Base-by-base conservation (phyloP, 2,329 filamentous ascomycete genomes). In the Leptographium flavum region DNA sequence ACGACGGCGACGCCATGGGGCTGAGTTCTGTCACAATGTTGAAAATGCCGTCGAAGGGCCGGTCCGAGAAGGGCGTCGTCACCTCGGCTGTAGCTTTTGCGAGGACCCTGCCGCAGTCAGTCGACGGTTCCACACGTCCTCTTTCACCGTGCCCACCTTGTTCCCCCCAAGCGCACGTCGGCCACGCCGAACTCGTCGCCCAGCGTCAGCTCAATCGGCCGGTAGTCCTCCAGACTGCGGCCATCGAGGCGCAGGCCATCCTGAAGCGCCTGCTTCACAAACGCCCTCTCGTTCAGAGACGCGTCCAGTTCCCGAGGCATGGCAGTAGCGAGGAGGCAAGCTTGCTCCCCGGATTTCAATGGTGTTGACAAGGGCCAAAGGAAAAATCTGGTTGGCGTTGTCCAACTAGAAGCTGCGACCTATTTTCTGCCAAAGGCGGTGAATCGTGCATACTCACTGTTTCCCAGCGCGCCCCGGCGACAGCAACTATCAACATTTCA, bases 271-370 rank as follows among this genome's bases (percentile, higher is more conserved):
- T 93, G 76, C 49, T 80, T 70, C 52, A 95, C 76, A 61, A 98
- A 98, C 10, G 78, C 77, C 60, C 78, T 85, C 70, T 96, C 90
- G 59, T 90, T 87, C 51, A 83, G 74, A 43, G 90, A 95, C 46
- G 90, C 85, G 55, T 93, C 85, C 49, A 81, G 79, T 81, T 95
- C 88, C 64, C 85, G 83, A 59, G 90, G 90, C 90, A 96, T 96
- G 52, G 53, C 46, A 23, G 36, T 33, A 71, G 21, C 17, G 3
- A 52, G 49, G 49, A 52, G 42, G 30, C 21, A 36, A 11, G 4
- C 23, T 21, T 17, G 30, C n/a, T 13, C 14, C 22, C n/a, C 5
- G n/a, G 30, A 15, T 19, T 6, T 11, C 11, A 30, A 22, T 19
- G 25, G 14, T 30, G 14, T n/a, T 28, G 22, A 14, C 14, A n/a